Evolutionary conservation across 108 stramenopile species (phyloP).

Genomic region (Nitzschia sp.): DNA sequence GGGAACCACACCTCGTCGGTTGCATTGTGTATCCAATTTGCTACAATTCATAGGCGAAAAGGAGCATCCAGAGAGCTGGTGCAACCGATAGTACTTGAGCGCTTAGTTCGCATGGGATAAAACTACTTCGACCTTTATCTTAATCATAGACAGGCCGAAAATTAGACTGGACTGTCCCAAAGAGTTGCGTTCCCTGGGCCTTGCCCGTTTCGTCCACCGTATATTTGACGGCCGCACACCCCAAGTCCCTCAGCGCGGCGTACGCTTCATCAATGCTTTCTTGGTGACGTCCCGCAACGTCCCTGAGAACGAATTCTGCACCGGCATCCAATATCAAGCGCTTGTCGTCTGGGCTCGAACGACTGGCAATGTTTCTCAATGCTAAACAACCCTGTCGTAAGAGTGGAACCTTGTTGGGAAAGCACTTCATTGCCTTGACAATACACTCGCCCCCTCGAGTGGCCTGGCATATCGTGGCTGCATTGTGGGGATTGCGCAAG

Average conservation of each 20-base stretch:
- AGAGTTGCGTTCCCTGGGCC: constrained; percentile 26
- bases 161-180: constrained; percentile 46
- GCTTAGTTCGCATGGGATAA: too few species aligned
- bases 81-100: too few species aligned
- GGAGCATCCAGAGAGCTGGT: too few species aligned
- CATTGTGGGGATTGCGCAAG: constrained; percentile 80
- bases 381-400: constrained; percentile 89
- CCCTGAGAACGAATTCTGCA: constrained; percentile 69
- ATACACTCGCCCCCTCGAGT: constrained; percentile 31
- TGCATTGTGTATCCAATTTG: too few species aligned
- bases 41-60: too few species aligned
- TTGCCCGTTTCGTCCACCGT: constrained; percentile 53
- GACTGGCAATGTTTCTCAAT: constrained; percentile 82
- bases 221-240: constrained; percentile 55
- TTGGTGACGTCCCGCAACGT: constrained; percentile 72
- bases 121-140: neutral
- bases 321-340: constrained; percentile 65
- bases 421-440: constrained; percentile 68
- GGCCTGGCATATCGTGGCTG: constrained; percentile 50
- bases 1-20: too few species aligned
- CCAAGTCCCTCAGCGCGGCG: constrained; percentile 89
- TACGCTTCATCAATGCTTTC: constrained; percentile 91
- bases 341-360: constrained; percentile 21
- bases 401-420: constrained; percentile 55
- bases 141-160: constrained; percentile 38